Evolutionary conservation across 176 grass and related monocot species (phyloP).

Genomic region (Elymus sibiricus): DNA sequence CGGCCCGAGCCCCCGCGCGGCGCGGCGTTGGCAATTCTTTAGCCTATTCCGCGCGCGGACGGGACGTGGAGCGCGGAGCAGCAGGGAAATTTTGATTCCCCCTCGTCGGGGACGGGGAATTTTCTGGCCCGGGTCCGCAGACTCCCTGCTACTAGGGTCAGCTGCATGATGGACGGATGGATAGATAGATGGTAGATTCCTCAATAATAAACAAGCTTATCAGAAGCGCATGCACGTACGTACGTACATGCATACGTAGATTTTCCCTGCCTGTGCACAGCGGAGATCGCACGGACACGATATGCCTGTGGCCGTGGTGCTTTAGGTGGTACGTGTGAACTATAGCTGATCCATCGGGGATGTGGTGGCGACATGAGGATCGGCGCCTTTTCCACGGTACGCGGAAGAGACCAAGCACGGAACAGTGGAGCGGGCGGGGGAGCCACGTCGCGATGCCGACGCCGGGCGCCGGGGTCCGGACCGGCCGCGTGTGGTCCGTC

Average conservation of each 20-base stretch:
- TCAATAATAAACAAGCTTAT: neutral
- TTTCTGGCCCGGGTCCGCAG: neutral
- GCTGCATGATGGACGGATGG: neutral
- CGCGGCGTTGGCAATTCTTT: neutral
- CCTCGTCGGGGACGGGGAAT: neutral
- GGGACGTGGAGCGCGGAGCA: conserved; percentile 1
- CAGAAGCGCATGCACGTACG: neutral
- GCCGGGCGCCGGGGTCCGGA: neutral
- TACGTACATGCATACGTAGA: neutral
- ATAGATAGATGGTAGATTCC: neutral
- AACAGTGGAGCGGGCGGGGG: neutral
- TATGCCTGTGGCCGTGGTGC: too few species aligned
- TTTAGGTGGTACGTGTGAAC: neutral
- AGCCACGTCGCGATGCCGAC: conserved; percentile 20
- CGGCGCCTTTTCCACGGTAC: neutral
- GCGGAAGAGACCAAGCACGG: neutral
- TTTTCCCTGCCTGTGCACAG: neutral
- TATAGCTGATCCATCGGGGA: neutral
- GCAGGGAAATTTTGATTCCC: neutral
- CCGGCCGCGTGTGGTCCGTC: neutral
- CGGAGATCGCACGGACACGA: neutral
- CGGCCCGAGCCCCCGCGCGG: conserved; percentile 15
- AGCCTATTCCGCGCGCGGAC: neutral
- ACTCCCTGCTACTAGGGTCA: neutral
- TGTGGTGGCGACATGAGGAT: neutral